Evolutionary conservation across 139 green algal species (phyloP), one percentile per base, ranked within the genome.

Genomic region (Eudorina sp.): DNA sequence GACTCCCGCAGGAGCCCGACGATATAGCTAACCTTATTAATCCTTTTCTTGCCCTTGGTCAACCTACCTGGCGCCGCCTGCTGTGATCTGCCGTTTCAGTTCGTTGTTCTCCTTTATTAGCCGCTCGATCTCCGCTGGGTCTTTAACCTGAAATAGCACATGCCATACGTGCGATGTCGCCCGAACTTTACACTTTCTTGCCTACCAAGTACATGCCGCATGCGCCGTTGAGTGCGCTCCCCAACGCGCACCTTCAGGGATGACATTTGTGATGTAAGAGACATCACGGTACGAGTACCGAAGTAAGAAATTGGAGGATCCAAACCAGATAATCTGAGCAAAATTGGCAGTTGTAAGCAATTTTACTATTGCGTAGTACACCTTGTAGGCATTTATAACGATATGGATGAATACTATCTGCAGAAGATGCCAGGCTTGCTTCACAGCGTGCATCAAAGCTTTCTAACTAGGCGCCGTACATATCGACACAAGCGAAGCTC

Each of bases 31-130:
- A n/a, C n/a, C n/a, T n/a, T n/a, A n/a, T n/a, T n/a, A n/a, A n/a
- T n/a, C n/a, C n/a, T n/a, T n/a, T n/a, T n/a, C n/a, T n/a, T n/a
- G n/a, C n/a, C n/a, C n/a, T n/a, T n/a, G n/a, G n/a, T n/a, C n/a
- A n/a, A 68, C 79, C 62, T 41, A 25, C 81, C 64, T 87, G 64
- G 31, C 62, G 46, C 81, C 81, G 13, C 80, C 77, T 14, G 68
- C 83, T 2, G 88, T 27, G 29, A 91, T 66, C 58, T 92, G 88
- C 0, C 82, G 86, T 68, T 94, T 94, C 9, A 94, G 76, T 8
- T 92, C 91, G 40, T 89, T 77, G 81, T 94, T 94, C 43, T 94
- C 91, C 41, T 81, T 62, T 5, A 90, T 80, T 9, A 93, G 79
- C 38, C 84, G 46, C 18, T 90, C 88, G 19, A 90, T 81, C 46